Evolutionary conservation across 2,329 filamentous ascomycete genomes (phyloP).

Genomic region (Aspergillus viridinutans): DNA sequence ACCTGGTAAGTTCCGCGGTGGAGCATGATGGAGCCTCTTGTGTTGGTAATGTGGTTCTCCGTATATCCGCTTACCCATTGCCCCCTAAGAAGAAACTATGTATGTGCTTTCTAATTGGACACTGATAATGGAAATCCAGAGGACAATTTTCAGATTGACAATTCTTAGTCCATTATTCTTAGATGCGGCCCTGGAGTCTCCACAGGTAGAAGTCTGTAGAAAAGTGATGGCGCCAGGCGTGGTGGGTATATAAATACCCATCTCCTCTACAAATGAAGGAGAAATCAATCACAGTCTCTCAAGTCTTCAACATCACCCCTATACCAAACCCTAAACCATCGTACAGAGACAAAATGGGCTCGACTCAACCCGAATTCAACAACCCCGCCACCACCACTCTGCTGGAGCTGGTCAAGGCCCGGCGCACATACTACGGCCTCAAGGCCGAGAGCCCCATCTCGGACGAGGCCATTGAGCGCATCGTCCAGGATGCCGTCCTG

Average conservation of each 20-base stretch:
- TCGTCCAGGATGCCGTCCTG: slow-evolving; percentile 48
- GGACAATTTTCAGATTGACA: not conserved
- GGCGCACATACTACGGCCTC: slow-evolving; percentile 29
- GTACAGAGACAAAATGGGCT: slow-evolving; percentile 30
- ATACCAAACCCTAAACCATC: too few relatives aligned
- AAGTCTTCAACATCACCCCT: too few relatives aligned
- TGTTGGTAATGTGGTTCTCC: too few relatives aligned
- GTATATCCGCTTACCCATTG: not conserved
- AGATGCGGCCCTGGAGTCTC: too few relatives aligned
- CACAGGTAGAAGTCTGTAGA: not conserved
- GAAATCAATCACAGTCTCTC: not conserved
- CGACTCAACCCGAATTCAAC: slow-evolving; percentile 29
- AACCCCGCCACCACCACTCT: slow-evolving; percentile 29
- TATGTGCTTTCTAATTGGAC: not conserved
- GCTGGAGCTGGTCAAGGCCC: slow-evolving; percentile 28
- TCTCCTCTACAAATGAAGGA: not conserved
- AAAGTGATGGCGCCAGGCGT: not conserved
- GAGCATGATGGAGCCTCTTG: too few relatives aligned
- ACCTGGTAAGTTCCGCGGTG: too few relatives aligned
- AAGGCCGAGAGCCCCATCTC: slow-evolving; percentile 31
- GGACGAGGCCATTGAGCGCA: slow-evolving; percentile 28
- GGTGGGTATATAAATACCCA: not conserved
- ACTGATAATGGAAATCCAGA: not conserved
- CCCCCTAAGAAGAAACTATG: not conserved
- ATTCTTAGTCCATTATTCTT: too few relatives aligned